Base-by-base conservation (phyloP, 495 filamentous ascomycete species). In the Rhypophila decipiens region DNA sequence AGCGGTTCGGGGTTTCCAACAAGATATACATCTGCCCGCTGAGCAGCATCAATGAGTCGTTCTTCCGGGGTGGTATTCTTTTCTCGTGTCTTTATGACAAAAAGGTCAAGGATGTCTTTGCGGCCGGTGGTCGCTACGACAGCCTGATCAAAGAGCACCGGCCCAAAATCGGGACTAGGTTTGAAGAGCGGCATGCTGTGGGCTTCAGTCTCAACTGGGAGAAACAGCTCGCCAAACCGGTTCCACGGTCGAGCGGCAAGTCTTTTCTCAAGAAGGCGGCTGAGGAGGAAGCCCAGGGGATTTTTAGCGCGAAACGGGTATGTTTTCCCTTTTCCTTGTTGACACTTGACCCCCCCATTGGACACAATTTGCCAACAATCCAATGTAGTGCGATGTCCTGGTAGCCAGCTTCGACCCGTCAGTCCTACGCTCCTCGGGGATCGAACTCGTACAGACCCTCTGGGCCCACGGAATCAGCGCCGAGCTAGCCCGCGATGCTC, bases 131-230 rank as follows among this genome's bases (percentile, higher is more conserved):
- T 22, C 83, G 93, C 22, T 98, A 97, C 63, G 93, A 98, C 60
- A 76, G 77, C 18, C 69, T 98, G 36, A 91, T 98, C 29, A 72
- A 77, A 61, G 83, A 82, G 24, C 79, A 87, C 55, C 75, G 77
- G 5, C 77, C 80, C 11, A 80, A 75, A 45, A 73, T 79, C 41
- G 71, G 74, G 21, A 69, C 66, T 36, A 60, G 68, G 39, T 61
- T 69, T 29, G 66, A 74, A 48, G 68, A 75, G 42, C 71, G 73
- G 35, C 88, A 90, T 56, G 91, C 87, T 9, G 93, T 97, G 31
- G 93, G 93, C 2, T 94, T 96, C 59, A 91, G 91, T 53, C 69
- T 98, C 29, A 87, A 87, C 21, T 95, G 88, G 79, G 90, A 96
- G 55, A 80, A 84, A 51, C 73, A 81, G 73, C 77, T 34, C 82